Percentiles rank a stretch among this genome's conserved stretches.
These are phyloP conservation scores for Apostasia shenzhenica DNA, from an alignment of 106 monocot genomes.

Conservation along the genomic window DNA sequence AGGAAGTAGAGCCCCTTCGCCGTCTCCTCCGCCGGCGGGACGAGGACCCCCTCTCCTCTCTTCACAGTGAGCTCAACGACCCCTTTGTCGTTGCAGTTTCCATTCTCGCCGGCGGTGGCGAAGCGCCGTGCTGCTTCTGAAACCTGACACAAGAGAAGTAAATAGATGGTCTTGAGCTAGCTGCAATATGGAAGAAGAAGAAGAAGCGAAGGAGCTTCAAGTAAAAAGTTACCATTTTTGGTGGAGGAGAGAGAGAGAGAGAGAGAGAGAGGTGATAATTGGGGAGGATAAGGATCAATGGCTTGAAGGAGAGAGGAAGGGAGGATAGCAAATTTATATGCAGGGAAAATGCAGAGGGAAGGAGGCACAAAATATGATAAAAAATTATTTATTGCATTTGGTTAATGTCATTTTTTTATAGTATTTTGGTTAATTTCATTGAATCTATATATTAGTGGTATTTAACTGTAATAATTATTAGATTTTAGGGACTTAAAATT, in stretches of 20 bases:
- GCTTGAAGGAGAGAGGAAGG: not conserved
- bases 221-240: no score
- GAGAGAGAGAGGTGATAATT: not conserved
- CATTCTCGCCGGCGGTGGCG: not conserved
- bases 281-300: not conserved
- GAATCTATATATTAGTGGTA: no score
- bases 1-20: slow-evolving; percentile 52
- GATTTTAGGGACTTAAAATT: no score
- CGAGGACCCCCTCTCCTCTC: slow-evolving; percentile 37
- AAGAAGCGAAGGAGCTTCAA: not conserved
- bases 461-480: no score
- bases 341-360: no score
- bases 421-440: no score
- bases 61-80: slow-evolving; percentile 20
- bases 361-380: no score
- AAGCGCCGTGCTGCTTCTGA: not conserved
- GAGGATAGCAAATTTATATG: no score
- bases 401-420: no score
- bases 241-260: not conserved
- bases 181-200: not conserved
- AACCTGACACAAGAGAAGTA: slow-evolving; percentile 7
- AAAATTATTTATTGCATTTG: no score
- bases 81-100: not conserved
- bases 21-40: slow-evolving; percentile 41
- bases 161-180: not conserved